Evolutionary conservation across 805 yeast genomes (phyloP), one percentile per base, ranked within the genome.

Genomic region (Teunomyces tritomae): DNA sequence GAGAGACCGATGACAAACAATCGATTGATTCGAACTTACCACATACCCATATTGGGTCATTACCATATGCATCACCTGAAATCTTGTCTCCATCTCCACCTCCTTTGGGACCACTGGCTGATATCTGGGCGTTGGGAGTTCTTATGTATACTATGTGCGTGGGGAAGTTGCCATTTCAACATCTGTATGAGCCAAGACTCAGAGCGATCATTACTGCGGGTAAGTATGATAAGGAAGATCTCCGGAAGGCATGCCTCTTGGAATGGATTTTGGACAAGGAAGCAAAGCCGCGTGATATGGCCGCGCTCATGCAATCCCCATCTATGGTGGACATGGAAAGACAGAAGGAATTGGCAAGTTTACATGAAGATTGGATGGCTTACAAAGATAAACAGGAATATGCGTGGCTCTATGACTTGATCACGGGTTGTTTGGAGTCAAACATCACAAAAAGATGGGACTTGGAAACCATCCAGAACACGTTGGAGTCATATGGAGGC

Each of bases 1-100:
- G 47, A 20, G 33, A 20, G 6, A 4, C 30, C 33, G 49, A 51
- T 28, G 40, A 37, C n/a, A 37, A 37, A 13, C 45, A 42, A 14
- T 63, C 54, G 20, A 61, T 65, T 16, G 75, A 73, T 44, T 61
- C 75, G 8, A 71, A 70, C 28, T 61, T 77, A 29, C 88, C 88
- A 1, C 86, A 83, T 59, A 69, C 81, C 17, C 85, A 84, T 55
- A 87, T 89, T 43, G 98, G 98, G 0, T 90, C 96, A 1, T 71
- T 91, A 28, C 97, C 97, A 0, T 91, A 89, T 63, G 96, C 97
- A 0, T 80, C 96, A 0, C 98, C 98, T 0, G 97, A 91, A 61
- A 72, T 89, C 13, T 67, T 90, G 35, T 69, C 72, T 35, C 84
- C 87, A 1, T 73, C 74, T 39, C 87, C 89, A 4, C 70, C 83